Base-by-base conservation (phyloP, 1,139 yeast genomes). In the Kodamaea arcana region DNA sequence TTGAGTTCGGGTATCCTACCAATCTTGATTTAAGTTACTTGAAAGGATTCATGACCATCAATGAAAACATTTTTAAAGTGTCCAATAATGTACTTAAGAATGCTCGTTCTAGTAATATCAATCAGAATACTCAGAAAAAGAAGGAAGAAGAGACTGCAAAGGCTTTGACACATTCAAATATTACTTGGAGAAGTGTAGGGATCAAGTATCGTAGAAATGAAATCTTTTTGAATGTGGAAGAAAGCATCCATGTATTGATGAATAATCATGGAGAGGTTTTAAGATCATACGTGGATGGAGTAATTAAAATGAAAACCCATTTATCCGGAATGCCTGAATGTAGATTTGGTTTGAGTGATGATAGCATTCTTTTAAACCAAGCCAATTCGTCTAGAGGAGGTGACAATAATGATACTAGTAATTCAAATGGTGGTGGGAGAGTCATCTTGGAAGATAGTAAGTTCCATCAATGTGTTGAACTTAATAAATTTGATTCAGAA, bases 381-480 rank as follows among this genome's bases (percentile, higher is more conserved):
- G 26, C 27, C 3, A 24, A 22, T 15, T 18, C 29, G 12, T 24
- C 14, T 17, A 26, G 24, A 11, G 32, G 29, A 24, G 14, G 14
- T 25, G 8, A 4, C 6, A 27, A 15, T 9, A 17, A 18, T 11
- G 31, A 32, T 17, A 15, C 10, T 12, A 21, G 14, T 8, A 25
- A 13, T 13, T 20, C 22, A 27, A 17, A 10, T 11, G 13, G 18
- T 27, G 30, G 30, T 1, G 74, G 77, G 1, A 62, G 71, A 29
- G 86, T 79, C 15, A 57, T 69, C 1, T 59, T 87, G 11, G 86
- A 82, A 46, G 95, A 87, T 54, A 80, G 87, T 48, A 87, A 84
- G 46, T 85, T 90, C 59, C 97, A 92, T 58, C 94, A 86, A 48
- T 83, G 95, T 57, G 95, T 86, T 24, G 73, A 83, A 37, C 63